Percentiles rank a stretch among this genome's conserved stretches.
These are phyloP conservation scores for Botrytis paeoniae DNA, from an alignment of 2,329 filamentous ascomycete genomes.

Conservation along the genomic window DNA sequence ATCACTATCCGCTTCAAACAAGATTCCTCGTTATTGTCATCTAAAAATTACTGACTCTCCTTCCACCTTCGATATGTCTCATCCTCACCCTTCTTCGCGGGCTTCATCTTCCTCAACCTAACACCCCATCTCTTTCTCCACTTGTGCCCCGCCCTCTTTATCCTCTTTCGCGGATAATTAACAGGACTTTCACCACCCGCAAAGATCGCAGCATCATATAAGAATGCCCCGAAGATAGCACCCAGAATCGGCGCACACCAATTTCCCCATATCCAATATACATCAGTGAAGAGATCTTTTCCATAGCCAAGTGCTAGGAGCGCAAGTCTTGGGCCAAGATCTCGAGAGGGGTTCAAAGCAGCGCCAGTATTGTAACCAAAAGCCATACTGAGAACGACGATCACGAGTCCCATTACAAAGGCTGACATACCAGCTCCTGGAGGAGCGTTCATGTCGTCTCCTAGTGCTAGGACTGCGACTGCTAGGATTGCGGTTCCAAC, in stretches of 20 bases:
- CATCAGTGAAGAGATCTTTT: slow-evolving; percentile 41
- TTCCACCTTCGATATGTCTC: slow-evolving; percentile 5
- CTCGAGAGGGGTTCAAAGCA: slow-evolving; percentile 48
- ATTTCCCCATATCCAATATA: slow-evolving; percentile 45
- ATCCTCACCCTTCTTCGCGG: neutral
- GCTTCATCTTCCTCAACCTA: slow-evolving; percentile 22
- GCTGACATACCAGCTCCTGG: slow-evolving; percentile 51
- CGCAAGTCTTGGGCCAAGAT: slow-evolving; percentile 49
- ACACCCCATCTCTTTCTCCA: slow-evolving; percentile 38
- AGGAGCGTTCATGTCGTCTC: slow-evolving; percentile 47
- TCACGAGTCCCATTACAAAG: slow-evolving; percentile 47
- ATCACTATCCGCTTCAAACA: neutral
- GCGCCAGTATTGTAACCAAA: slow-evolving; percentile 49
- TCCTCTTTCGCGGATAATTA: slow-evolving; percentile 47
- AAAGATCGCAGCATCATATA: slow-evolving; percentile 52
- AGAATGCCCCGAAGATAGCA: slow-evolving; percentile 44
- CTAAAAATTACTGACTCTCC: neutral
- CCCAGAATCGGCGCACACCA: slow-evolving; percentile 42
- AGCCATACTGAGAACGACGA: slow-evolving; percentile 39
- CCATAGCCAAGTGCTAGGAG: slow-evolving; percentile 46
- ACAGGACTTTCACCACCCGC: slow-evolving; percentile 50
- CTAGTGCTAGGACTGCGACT: slow-evolving; percentile 44
- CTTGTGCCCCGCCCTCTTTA: slow-evolving; percentile 45
- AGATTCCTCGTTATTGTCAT: neutral
- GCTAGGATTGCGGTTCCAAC: slow-evolving; percentile 43